Evolutionary conservation across 2,329 filamentous ascomycete genomes (phyloP).

Genomic region (Ilyonectria mors-panacis): DNA sequence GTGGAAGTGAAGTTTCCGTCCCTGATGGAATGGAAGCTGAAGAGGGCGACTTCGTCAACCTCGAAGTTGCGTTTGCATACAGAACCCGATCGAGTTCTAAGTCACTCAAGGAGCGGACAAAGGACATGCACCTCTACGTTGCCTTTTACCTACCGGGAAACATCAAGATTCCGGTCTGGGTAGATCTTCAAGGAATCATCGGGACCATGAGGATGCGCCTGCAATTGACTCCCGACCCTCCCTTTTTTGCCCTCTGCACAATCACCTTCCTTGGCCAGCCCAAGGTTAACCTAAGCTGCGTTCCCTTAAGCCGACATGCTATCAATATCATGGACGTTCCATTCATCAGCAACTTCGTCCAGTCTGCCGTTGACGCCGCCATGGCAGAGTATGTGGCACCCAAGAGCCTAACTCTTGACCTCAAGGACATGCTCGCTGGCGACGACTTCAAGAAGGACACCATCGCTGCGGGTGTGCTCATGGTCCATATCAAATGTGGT

Average conservation of each 20-base stretch:
- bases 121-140: slow-evolving; percentile 75
- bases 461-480: slow-evolving; percentile 72
- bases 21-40: slow-evolving; percentile 80
- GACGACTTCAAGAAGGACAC: slow-evolving; percentile 87
- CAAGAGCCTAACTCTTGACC: slow-evolving; percentile 79
- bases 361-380: slow-evolving; percentile 80
- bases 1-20: slow-evolving; percentile 53
- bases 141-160: slow-evolving; percentile 77
- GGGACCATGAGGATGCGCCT: slow-evolving; percentile 78
- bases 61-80: slow-evolving; percentile 83
- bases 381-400: slow-evolving; percentile 83
- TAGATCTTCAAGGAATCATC: slow-evolving; percentile 80
- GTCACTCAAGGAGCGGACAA: slow-evolving; percentile 78
- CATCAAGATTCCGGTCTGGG: slow-evolving; percentile 77
- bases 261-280: slow-evolving; percentile 83
- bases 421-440: slow-evolving; percentile 83
- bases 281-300: slow-evolving; percentile 78
- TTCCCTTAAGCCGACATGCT: slow-evolving; percentile 77
- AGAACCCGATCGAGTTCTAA: slow-evolving; percentile 73
- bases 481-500: slow-evolving; percentile 76
- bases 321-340: slow-evolving; percentile 84
- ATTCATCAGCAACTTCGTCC: slow-evolving; percentile 81
- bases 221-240: slow-evolving; percentile 82
- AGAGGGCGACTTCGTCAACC: slow-evolving; percentile 83
- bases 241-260: slow-evolving; percentile 83